Evolutionary conservation across 805 yeast genomes (phyloP).

Genomic region (Ogataea allantospora): DNA sequence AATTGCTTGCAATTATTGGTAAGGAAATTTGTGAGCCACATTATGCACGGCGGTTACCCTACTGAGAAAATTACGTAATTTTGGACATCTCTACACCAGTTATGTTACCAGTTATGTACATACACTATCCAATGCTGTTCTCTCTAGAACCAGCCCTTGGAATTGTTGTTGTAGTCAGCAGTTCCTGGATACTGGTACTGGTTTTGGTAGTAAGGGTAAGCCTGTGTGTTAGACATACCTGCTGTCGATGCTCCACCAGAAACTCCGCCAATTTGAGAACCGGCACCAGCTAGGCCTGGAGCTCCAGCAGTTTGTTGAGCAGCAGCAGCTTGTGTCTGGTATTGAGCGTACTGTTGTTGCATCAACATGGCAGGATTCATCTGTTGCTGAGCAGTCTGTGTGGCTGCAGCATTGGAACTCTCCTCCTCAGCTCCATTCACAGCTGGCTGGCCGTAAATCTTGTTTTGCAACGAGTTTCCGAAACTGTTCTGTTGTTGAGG

Average conservation of each 20-base stretch:
- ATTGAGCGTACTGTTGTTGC: conserved; percentile 28
- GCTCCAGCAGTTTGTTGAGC: conserved; percentile 15
- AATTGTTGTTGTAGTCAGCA: conserved; percentile 21
- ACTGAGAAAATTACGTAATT: background rate
- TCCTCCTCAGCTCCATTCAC: conserved; percentile 19
- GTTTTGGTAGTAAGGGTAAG: conserved; percentile 27
- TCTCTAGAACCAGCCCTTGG: conserved; percentile 27
- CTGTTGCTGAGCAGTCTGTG: conserved; percentile 21
- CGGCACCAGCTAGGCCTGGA: conserved; percentile 16
- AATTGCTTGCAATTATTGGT: conserved; percentile 8
- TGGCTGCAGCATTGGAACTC: conserved; percentile 10
- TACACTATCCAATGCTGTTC: conserved; percentile 3
- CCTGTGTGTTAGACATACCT: conserved; percentile 15
- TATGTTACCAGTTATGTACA: conserved; percentile 22
- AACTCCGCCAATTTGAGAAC: conserved; percentile 20
- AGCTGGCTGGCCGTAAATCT: conserved; percentile 30
- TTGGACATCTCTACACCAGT: conserved; percentile 26
- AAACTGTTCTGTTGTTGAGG: conserved; percentile 24
- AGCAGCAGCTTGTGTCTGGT: conserved; percentile 19
- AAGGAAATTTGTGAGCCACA: background rate
- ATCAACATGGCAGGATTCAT: conserved; percentile 24
- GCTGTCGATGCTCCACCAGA: conserved; percentile 15
- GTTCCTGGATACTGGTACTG: conserved; percentile 25
- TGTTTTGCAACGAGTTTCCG: conserved; percentile 25
- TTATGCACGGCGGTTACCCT: background rate